A percentile compares a stretch with the other conserved stretches of the same genome.
phyloP scores from a whole-genome alignment of 1,139 yeast genomes.

The Yamadazyma sp. region DNA sequence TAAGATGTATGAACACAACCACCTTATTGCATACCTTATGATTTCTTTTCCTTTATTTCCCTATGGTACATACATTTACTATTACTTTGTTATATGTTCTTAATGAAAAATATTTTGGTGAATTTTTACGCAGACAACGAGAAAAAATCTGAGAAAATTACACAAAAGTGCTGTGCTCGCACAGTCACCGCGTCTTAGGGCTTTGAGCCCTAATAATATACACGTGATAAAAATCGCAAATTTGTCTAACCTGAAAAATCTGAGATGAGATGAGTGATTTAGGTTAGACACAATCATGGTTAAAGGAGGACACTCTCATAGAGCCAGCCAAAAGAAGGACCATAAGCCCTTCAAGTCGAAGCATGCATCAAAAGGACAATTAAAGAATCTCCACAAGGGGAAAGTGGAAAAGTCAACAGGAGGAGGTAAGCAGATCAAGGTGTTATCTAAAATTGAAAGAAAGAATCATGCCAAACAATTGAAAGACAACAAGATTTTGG shows the following conservation, averaged over 20 bases:
- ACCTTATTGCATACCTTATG: neutral
- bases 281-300: constrained; percentile 43
- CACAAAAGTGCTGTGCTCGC: constrained; percentile 9
- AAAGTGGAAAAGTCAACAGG: constrained; percentile 69
- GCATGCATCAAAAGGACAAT: constrained; percentile 87
- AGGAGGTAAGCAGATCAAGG: constrained; percentile 42
- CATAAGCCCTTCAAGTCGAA: constrained; percentile 90
- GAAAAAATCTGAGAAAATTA: constrained; percentile 8
- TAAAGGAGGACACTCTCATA: constrained; percentile 65
- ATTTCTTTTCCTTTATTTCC: neutral
- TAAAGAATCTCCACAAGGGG: constrained; percentile 80
- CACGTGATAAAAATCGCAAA: constrained; percentile 12
- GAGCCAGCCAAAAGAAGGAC: constrained; percentile 77
- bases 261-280: constrained; percentile 14
- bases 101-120: constrained; percentile 12
- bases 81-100: constrained; percentile 10
- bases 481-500: constrained; percentile 67
- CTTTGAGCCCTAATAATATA: constrained; percentile 11
- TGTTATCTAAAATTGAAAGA: constrained; percentile 67
- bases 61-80: constrained; percentile 17
- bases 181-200: constrained; percentile 7
- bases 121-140: constrained; percentile 9
- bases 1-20: neutral
- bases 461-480: constrained; percentile 78
- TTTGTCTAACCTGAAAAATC: constrained; percentile 4